Conservation (phyloP, 768 basidiomycete species). For the Phanerodontia chrysosporium region DNA sequence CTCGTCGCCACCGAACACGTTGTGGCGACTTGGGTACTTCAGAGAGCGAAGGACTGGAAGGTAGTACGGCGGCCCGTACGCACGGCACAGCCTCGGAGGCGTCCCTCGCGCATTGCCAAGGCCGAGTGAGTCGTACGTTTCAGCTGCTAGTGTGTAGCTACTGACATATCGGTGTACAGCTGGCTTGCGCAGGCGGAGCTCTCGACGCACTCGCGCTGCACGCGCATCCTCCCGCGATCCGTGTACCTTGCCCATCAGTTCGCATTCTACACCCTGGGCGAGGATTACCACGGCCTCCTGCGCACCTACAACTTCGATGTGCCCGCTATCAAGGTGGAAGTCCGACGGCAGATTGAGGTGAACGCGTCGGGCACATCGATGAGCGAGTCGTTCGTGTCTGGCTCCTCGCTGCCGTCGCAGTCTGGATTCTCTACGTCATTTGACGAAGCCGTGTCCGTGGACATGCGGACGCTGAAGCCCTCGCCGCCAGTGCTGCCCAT, state of each 20-base stretch:
- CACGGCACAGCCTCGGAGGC: neutral
- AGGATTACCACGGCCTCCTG: constrained; percentile 78
- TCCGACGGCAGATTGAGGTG: constrained; percentile 68
- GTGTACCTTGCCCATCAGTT: constrained; percentile 87
- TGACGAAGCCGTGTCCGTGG: constrained; percentile 71
- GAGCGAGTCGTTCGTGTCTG: constrained; percentile 52
- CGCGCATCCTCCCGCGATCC: constrained; percentile 59
- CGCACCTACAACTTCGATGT: constrained; percentile 60
- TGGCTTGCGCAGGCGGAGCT: constrained; percentile 81
- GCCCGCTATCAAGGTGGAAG: constrained; percentile 56
- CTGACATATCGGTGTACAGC: constrained; percentile 30
- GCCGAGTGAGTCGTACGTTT: constrained; percentile 30
- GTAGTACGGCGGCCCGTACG: constrained; percentile 41
- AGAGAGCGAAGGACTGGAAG: constrained; percentile 45
- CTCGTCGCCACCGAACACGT: constrained; percentile 34
- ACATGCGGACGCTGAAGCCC: constrained; percentile 45
- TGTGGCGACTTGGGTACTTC: constrained; percentile 66
- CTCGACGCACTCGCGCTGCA: constrained; percentile 61
- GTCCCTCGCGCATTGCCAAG: constrained; percentile 14
- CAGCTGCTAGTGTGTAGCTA: constrained; percentile 1
- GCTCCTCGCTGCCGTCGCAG: constrained; percentile 40
- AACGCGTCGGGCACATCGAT: constrained; percentile 42
- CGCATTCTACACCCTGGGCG: constrained; percentile 68
- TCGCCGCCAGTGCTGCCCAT: constrained; percentile 59
- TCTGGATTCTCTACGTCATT: constrained; percentile 53